Base-by-base conservation (phyloP, 108 stramenopile genomes). In the Nitzschia putrida region DNA sequence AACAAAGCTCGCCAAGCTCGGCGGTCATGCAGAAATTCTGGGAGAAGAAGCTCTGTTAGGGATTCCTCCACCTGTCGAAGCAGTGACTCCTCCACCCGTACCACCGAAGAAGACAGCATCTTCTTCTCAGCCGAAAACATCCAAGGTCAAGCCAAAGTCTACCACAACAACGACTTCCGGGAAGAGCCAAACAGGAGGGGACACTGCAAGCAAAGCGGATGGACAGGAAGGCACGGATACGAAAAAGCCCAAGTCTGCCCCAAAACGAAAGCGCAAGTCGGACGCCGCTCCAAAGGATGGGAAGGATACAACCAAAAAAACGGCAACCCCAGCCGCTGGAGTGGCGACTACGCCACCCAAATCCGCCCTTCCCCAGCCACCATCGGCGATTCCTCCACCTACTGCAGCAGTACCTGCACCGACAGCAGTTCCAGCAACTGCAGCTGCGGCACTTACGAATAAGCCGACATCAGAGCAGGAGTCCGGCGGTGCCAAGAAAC, bases 31-130 rank as follows among this genome's bases (percentile, higher is more conserved):
- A 39, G 44, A 70, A 13, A 68, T 72, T 25, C 20, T 72, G 54
- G 77, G 78, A 41, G 85, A 85, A 72, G 81, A 85, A 50, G 53
- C 73, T 5, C 65, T 82, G 26, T 53, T 85, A 26, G 85, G 85
- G 3, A 80, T 85, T 40, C 50, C 80, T 24, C 77, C 77, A 21
- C 74, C 77, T 38, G 49, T 69, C 47, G 51, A 70, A 21, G 72
- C 79, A 22, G 53, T 70, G 18, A 59, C 66, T 44, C 37, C 64
- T 34, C 34, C 59, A n/a, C 53, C 77, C 7, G 50, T 21, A 23
- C 14, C 68, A 3, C 44, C 72, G 3, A 57, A 60, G 21, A 61
- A 49, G 13, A 55, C 68, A 25, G 43, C 44, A 25, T 20, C 57
- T 25, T 52, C 66, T 23, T 74, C 66, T 25, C 26, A 55, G 53